Base-by-base conservation (phyloP, 306 rosid genomes). In the Castanea mollissima region DNA sequence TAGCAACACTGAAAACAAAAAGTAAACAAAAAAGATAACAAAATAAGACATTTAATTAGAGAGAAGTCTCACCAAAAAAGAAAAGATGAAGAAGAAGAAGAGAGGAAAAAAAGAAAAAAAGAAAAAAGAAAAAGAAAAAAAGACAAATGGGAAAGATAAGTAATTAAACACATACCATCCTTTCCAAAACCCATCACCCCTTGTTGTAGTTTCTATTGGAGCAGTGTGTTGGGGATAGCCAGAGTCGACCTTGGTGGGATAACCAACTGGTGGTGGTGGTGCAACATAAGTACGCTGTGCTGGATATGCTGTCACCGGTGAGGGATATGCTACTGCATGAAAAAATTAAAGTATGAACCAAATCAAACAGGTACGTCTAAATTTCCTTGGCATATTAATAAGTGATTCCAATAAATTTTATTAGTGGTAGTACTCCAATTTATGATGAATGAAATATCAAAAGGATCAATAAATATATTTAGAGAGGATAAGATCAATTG, bases 181-280 rank as follows among this genome's bases (percentile, higher is more conserved):
- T 71, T 71, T 78, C 82, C 82, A 78, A 57, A 78, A 78, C 15
- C 82, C 82, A 20, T 78, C 82, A 18, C 82, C 82, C 55, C 54
- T 78, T 18, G 82, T 5, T 23, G 63, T 71, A 25, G 76, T 78
- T 56, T 78, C 56, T 5, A 25, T 38, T 10, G 82, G 34, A 78
- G 51, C 31, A 46, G 46, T 29, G 13, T 32, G 14, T 63, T 76
- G 74, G 34, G 71, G 20, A 15, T 57, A 38, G 6, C 49, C 32
- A 27, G 62, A 62, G 35, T 14, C 76, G 44, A 11, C 54, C 49
- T 23, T 56, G 57, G 51, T 71, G n/a, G 82, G 82, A 59, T 78
- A 78, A 9, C 82, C 82, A 46, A 60, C 11, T 49, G 82, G 82
- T 18, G 82, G 82, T 35, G 76, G 70, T 18, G 77, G 19, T 41